Evolutionary conservation across 1,139 yeast genomes (phyloP).

Genomic region (Zhuliangozyma parablackwelliae): DNA sequence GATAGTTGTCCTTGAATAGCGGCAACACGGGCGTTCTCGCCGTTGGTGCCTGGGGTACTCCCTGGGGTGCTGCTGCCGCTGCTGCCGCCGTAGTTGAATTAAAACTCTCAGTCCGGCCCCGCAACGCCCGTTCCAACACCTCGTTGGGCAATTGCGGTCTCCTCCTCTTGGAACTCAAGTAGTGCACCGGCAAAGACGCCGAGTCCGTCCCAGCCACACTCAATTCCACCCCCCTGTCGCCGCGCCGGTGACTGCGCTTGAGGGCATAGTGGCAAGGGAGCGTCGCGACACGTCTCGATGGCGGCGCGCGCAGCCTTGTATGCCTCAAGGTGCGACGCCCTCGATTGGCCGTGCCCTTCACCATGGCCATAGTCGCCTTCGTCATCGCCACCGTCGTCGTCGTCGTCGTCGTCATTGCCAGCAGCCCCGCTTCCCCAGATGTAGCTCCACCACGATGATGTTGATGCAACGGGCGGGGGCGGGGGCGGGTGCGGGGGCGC

Average conservation of each 20-base stretch:
- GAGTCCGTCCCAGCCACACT: conserved; percentile 41
- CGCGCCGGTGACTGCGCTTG: conserved; percentile 15
- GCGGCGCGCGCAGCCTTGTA: conserved; percentile 32
- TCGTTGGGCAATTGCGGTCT: conserved; percentile 35
- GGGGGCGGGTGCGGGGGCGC: no score
- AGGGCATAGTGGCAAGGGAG: conserved; percentile 36
- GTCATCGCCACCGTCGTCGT: no score
- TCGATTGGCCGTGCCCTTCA: no score
- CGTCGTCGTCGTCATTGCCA: conserved; percentile 17
- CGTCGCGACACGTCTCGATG: conserved; percentile 30
- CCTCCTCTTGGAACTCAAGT: conserved; percentile 21
- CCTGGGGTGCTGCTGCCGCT: conserved; percentile 8
- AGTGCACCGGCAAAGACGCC: conserved; percentile 36
- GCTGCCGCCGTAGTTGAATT: neutral
- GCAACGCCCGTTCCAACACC: conserved; percentile 22
- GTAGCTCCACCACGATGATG: conserved; percentile 23
- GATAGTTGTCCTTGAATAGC: conserved; percentile 17
- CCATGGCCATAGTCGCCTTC: no score
- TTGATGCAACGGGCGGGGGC: no score
- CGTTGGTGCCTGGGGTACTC: no score
- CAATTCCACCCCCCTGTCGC: conserved; percentile 18
- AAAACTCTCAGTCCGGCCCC: conserved; percentile 2
- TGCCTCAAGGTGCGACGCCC: conserved; percentile 18
- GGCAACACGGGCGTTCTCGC: conserved; percentile 6
- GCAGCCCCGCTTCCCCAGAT: conserved; percentile 10